A percentile compares a stretch with the other conserved stretches of the same genome.
These are phyloP conservation scores for Lasiosphaeria hispida DNA, from an alignment of 495 filamentous ascomycete genomes.

Conservation along the genomic window DNA sequence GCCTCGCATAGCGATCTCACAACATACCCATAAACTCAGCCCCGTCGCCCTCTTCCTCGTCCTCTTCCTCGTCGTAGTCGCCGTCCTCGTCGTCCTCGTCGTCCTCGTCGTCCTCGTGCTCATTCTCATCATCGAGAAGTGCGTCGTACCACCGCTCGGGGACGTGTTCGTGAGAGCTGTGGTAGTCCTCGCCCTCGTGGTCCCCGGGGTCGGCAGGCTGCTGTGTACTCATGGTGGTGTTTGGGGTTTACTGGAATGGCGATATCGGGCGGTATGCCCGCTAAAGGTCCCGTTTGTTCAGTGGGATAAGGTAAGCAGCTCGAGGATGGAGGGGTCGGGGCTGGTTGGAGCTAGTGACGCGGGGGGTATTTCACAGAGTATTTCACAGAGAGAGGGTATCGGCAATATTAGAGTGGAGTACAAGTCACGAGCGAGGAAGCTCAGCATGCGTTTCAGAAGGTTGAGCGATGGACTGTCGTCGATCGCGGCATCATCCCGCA, in stretches of 20 bases:
- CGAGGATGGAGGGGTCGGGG: not conserved
- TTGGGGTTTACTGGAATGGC: not conserved
- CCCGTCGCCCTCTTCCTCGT: conserved; percentile 40
- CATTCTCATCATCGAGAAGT: conserved; percentile 1
- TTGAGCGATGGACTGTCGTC: no score
- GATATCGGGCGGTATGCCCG: not conserved
- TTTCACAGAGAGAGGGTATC: no score
- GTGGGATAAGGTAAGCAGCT: not conserved
- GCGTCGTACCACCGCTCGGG: conserved; percentile 8
- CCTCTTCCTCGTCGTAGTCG: conserved; percentile 23
- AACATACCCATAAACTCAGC: conserved; percentile 40
- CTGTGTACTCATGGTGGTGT: conserved; percentile 4
- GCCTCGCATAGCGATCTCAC: conserved; percentile 9
- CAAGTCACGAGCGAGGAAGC: no score
- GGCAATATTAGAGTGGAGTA: no score
- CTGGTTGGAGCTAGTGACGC: no score
- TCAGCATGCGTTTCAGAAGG: no score
- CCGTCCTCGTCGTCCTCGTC: conserved; percentile 14
- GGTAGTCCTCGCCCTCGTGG: conserved; percentile 10
- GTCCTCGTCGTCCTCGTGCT: conserved; percentile 5
- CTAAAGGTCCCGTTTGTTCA: not conserved
- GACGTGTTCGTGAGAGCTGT: conserved; percentile 9
- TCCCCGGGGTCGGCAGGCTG: not conserved
- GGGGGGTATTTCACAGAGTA: no score
- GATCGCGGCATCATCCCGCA: no score